Conservation (phyloP, 2,329 filamentous ascomycete genomes). For the Trichoderma polysporum region DNA sequence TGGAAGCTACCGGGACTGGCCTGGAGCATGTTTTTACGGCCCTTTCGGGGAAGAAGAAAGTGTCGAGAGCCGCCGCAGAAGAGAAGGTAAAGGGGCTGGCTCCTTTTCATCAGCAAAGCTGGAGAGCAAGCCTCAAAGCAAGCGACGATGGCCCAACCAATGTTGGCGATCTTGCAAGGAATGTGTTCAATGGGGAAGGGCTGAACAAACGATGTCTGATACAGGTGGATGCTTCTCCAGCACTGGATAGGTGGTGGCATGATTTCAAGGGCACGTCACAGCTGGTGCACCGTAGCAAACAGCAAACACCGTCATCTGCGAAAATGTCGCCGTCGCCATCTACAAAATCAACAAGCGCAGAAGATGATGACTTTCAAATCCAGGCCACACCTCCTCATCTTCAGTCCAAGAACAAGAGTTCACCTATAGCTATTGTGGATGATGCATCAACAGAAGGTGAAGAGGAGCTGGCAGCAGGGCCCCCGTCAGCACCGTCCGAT, state of each 20-base stretch:
- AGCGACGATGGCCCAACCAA: conserved; percentile 32
- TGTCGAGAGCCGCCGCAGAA: conserved; percentile 45
- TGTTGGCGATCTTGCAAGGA: conserved; percentile 38
- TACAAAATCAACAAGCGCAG: conserved; percentile 32
- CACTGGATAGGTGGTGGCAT: conserved; percentile 52
- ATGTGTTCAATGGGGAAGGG: conserved; percentile 42
- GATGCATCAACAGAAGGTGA: conserved; percentile 38
- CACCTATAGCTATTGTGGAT: conserved; percentile 24
- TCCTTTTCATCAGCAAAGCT: conserved; percentile 44
- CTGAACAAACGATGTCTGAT: conserved; percentile 33
- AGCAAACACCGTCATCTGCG: conserved; percentile 17
- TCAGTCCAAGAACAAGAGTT: conserved; percentile 29
- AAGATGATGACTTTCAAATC: conserved; percentile 53
- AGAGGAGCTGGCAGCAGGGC: conserved; percentile 27
- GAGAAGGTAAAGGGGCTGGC: conserved; percentile 53
- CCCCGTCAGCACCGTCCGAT: conserved; percentile 23
- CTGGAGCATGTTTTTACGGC: conserved; percentile 55
- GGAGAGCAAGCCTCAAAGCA: conserved; percentile 35
- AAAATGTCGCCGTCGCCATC: conserved; percentile 22
- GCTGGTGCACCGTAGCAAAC: conserved; percentile 25
- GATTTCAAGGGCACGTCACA: conserved; percentile 38
- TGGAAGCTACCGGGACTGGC: conserved; percentile 51
- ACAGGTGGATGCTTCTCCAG: conserved; percentile 35
- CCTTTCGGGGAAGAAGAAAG: conserved; percentile 49
- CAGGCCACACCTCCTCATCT: conserved; percentile 48